Base-by-base conservation (phyloP, 2,329 filamentous ascomycete genomes). In the Pseudogymnoascus sp. region DNA sequence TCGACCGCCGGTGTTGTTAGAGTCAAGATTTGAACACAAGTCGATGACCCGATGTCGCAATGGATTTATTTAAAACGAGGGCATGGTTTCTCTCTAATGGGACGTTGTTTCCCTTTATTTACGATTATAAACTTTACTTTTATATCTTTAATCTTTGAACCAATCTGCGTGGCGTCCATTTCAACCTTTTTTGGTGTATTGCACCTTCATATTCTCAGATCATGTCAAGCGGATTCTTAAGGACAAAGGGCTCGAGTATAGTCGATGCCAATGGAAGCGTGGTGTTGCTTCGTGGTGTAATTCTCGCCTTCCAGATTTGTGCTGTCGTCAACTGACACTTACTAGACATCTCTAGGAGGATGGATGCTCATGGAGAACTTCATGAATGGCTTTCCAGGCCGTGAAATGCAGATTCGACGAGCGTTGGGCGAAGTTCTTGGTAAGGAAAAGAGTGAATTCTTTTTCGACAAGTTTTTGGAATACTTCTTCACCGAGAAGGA, bases 301-400 rank as follows among this genome's bases (percentile, higher is more conserved):
- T 64, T 74, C 78, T 50, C 72, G 76, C 38, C 60, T 26, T 35
- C 19, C 23, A 62, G 3, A n/a, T 62, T 23, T 42, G 21, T 26
- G 10, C 28, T 23, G 31, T 47, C 38, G 2, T 13, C 17, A 62
- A 23, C 64, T 66, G 53, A 62, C 19, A 21, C 13, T 35, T 47
- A 78, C 42, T 78, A 80, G 62, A 75, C 79, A 35, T 79, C 69
- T 38, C 63, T 70, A 33, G 71, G 72, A 31, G 71, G 71, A 33
- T 69, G 69, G 63, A 69, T 71, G 64, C 71, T 72, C 64, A 83
- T 83, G 80, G 82, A 85, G 71, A 86, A 85, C 71, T 86, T 86
- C 76, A 86, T 87, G 67, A 84, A 81, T 1, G 84, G 84, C n/a
- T 87, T 80, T 64, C 76, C 83, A 10, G 84, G 82, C 17, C 81